These are phyloP conservation scores for Inga laurina DNA, from an alignment of 306 rosid species.

Conservation along the genomic window DNA sequence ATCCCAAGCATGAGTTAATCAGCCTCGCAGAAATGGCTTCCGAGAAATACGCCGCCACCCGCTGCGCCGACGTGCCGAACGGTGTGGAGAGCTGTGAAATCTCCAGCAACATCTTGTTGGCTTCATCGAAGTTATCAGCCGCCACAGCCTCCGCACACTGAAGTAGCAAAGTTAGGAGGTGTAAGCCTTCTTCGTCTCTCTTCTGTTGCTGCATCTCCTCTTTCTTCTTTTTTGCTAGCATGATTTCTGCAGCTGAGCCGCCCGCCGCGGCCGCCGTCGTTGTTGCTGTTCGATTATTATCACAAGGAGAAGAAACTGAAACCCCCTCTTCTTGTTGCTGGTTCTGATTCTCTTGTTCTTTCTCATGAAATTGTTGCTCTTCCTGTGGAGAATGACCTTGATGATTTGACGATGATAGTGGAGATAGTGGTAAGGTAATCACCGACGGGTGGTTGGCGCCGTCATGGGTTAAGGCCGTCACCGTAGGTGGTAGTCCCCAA, in stretches of 20 bases:
- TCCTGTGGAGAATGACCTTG: conserved; percentile 32
- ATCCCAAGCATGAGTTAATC: conserved; percentile 87
- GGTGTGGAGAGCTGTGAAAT: conserved; percentile 90
- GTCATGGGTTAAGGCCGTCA: conserved; percentile 13
- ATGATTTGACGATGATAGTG: conserved; percentile 7
- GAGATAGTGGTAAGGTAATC: conserved; percentile 33
- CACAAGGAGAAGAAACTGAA: conserved; percentile 3
- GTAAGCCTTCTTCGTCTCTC: conserved; percentile 86
- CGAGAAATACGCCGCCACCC: conserved; percentile 96
- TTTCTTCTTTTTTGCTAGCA: conserved; percentile 54
- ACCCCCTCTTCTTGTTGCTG: conserved; percentile 39
- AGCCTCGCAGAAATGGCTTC: conserved; percentile 96
- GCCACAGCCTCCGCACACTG: conserved; percentile 97
- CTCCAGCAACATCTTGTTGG: conserved; percentile 76
- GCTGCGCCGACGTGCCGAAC: conserved; percentile 88
- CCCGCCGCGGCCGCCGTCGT: neutral
- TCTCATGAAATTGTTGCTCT: conserved; percentile 19
- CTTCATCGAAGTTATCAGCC: conserved; percentile 82
- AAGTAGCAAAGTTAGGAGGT: conserved; percentile 81
- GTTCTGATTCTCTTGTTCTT: neutral
- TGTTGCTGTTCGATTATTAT: neutral
- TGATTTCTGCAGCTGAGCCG: conserved; percentile 8
- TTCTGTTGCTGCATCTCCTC: conserved; percentile 79
- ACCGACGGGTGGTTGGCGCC: conserved; percentile 30
- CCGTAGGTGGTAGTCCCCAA: conserved; percentile 48